Evolutionary conservation across 2,329 filamentous ascomycete genomes (phyloP).

Genomic region (Cryphonectria carpinicola): DNA sequence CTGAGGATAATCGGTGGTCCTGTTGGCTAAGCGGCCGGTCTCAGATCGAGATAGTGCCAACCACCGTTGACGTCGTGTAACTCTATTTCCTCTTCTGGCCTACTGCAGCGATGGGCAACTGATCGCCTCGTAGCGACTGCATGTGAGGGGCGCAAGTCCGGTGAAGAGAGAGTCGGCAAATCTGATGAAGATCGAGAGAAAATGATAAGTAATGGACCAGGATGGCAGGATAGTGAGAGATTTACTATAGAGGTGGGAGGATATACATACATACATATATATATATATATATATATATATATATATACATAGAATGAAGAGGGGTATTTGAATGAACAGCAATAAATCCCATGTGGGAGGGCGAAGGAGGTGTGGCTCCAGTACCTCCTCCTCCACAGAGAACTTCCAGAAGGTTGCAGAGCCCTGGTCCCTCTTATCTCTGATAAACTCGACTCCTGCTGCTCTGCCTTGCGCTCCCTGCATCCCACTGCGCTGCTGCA

Average conservation of each 20-base stretch:
- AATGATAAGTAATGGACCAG: background rate
- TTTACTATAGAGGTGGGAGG: background rate
- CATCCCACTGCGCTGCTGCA: background rate
- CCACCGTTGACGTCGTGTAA: slow-evolving; percentile 8
- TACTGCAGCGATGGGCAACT: slow-evolving; percentile 11
- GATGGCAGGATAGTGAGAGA: background rate
- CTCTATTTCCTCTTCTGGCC: slow-evolving; percentile 17
- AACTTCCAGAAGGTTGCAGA: background rate
- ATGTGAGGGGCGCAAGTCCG: background rate
- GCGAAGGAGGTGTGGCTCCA: background rate
- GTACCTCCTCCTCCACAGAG: background rate
- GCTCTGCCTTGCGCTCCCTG: background rate
- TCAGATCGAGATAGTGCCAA: slow-evolving; percentile 1
- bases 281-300: background rate
- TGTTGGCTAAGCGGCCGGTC: background rate
- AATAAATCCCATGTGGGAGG: background rate
- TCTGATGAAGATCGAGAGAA: background rate
- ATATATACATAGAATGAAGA: background rate
- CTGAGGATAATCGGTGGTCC: background rate
- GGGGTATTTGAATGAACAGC: background rate
- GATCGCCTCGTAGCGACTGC: slow-evolving; percentile 10
- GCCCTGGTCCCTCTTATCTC: slow-evolving; percentile 2
- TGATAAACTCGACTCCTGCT: slow-evolving; percentile 7
- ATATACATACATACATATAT: background rate
- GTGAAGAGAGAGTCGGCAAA: background rate